A percentile compares a stretch with the other conserved stretches of the same genome.
Conservation (phyloP, 2,329 filamentous ascomycete genomes). For the Claviceps purpurea region DNA sequence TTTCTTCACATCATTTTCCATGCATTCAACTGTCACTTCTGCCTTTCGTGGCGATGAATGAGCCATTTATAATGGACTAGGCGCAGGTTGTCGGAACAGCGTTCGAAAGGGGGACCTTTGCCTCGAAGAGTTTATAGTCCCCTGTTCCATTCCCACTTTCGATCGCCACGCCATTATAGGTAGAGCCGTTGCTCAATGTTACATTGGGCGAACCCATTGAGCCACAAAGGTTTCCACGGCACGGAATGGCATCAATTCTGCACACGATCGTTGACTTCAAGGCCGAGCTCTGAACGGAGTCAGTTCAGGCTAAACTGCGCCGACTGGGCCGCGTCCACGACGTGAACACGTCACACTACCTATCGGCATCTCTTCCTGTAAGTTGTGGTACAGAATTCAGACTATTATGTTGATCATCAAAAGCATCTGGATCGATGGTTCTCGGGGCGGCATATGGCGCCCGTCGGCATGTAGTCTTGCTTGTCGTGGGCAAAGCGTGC, state of each 20-base stretch:
- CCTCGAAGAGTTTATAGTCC: slow-evolving; percentile 48
- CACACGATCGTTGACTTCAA: slow-evolving; percentile 51
- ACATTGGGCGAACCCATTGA: slow-evolving; percentile 47
- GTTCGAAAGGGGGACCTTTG: too few relatives aligned
- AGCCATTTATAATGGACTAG: too few relatives aligned
- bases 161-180: slow-evolving; percentile 57
- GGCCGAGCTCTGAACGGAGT: slow-evolving; percentile 39
- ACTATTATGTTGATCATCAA: slow-evolving; percentile 35
- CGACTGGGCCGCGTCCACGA: slow-evolving; percentile 44
- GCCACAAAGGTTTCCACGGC: slow-evolving; percentile 51
- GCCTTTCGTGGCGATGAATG: too few relatives aligned
- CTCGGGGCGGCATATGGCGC: slow-evolving; percentile 25
- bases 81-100: too few relatives aligned
- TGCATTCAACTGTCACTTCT: too few relatives aligned
- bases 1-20: too few relatives aligned
- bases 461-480: slow-evolving; percentile 27
- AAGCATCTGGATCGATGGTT: slow-evolving; percentile 37
- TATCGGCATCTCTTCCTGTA: too few relatives aligned
- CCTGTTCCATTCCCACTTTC: slow-evolving; percentile 45
- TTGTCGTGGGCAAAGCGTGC: slow-evolving; percentile 30
- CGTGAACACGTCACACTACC: slow-evolving; percentile 20
- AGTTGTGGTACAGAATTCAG: too few relatives aligned
- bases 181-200: slow-evolving; percentile 41
- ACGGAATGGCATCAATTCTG: slow-evolving; percentile 47
- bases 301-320: slow-evolving; percentile 38